A percentile compares a stretch with the other conserved stretches of the same genome.
Evolutionary conservation across 192 early-diverging fungal genomes (phyloP).

Genomic region (Backusella tarrabulga): DNA sequence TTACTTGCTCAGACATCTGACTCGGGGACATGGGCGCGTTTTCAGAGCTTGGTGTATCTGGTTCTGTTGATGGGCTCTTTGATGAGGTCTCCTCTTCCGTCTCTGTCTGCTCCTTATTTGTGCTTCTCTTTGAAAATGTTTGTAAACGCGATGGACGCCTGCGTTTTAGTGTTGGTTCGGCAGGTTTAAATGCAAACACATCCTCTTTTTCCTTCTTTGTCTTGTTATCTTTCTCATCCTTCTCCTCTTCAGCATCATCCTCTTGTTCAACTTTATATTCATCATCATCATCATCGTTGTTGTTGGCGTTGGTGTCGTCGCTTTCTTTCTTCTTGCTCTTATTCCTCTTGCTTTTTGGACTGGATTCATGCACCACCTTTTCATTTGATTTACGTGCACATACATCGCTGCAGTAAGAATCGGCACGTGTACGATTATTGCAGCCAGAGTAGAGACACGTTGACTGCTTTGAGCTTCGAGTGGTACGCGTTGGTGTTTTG

Average conservation of each 20-base stretch:
- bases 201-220: neutral
- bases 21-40: slow-evolving; percentile 16
- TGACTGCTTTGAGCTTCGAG: slow-evolving; percentile 6
- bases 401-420: slow-evolving; percentile 29
- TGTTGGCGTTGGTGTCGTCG: neutral
- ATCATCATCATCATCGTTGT: neutral
- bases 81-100: neutral
- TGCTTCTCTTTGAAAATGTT: neutral
- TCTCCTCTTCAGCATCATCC: neutral
- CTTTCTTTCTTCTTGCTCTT: neutral
- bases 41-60: slow-evolving; percentile 3
- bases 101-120: neutral
- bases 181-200: neutral
- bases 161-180: neutral
- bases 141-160: neutral
- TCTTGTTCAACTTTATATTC: neutral
- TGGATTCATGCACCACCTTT: neutral
- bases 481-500: neutral
- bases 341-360: neutral
- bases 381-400: slow-evolving; percentile 12
- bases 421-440: slow-evolving; percentile 22
- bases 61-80: neutral
- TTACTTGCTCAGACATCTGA: slow-evolving; percentile 24
- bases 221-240: neutral
- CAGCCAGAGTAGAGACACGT: slow-evolving; percentile 19